These are phyloP conservation scores for Wickerhamomyces canadensis DNA, from an alignment of 805 yeast genomes.

Conservation along the genomic window DNA sequence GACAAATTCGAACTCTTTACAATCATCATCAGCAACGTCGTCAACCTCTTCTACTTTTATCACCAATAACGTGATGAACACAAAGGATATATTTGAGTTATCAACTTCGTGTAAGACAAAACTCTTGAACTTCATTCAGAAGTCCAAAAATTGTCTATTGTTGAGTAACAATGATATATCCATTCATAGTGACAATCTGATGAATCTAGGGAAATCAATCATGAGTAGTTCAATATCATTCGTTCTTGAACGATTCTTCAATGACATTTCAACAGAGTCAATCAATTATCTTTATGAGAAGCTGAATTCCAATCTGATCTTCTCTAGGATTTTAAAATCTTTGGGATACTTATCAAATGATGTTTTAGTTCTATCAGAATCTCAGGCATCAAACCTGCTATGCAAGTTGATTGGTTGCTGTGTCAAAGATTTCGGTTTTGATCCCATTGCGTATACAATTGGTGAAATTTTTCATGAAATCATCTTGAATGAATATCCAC, in stretches of 20 bases:
- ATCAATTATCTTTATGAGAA: slow-evolving; percentile 44
- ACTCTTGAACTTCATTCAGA: slow-evolving; percentile 44
- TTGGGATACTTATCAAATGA: slow-evolving; percentile 30
- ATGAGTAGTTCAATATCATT: slow-evolving; percentile 51
- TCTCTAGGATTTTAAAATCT: slow-evolving; percentile 31
- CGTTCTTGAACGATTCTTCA: slow-evolving; percentile 60
- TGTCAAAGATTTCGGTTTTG: slow-evolving; percentile 77
- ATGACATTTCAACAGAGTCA: slow-evolving; percentile 47
- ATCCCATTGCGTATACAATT: slow-evolving; percentile 54
- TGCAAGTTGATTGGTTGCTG: slow-evolving; percentile 62
- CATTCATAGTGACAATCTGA: slow-evolving; percentile 38
- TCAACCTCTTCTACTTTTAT: slow-evolving; percentile 3
- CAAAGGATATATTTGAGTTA: slow-evolving; percentile 16
- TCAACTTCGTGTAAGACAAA: slow-evolving; percentile 28
- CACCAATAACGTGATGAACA: too few relatives aligned
- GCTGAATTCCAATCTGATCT: slow-evolving; percentile 34
- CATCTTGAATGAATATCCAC: slow-evolving; percentile 59
- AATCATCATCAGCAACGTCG: neutral
- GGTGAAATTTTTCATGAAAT: slow-evolving; percentile 63
- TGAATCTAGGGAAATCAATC: slow-evolving; percentile 52
- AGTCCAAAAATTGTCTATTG: slow-evolving; percentile 58
- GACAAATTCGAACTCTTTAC: slow-evolving; percentile 2
- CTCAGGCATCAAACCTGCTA: slow-evolving; percentile 48
- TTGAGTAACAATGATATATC: slow-evolving; percentile 26
- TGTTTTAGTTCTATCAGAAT: slow-evolving; percentile 34